Conservation (phyloP, 2,329 filamentous ascomycete genomes). For the Escovopsis weberi region DNA sequence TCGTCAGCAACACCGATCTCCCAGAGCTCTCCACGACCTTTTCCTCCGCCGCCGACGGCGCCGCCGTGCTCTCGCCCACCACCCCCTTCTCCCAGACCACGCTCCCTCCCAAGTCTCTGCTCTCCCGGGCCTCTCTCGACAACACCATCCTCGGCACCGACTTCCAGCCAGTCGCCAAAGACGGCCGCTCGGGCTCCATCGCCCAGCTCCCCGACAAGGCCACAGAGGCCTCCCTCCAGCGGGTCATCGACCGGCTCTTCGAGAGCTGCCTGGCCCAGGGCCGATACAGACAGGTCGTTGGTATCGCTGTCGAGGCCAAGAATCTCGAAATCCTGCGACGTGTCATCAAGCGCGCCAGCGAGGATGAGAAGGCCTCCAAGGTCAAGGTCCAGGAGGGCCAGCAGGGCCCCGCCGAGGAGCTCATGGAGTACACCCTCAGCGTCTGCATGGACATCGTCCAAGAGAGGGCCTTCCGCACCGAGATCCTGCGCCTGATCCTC, state of each 20-base stretch:
- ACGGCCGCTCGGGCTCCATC: constrained; percentile 42
- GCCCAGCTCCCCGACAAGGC: constrained; percentile 52
- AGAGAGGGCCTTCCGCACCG: constrained; percentile 67
- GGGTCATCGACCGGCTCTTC: constrained; percentile 78
- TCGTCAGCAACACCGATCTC: constrained; percentile 32
- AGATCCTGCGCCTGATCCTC: constrained; percentile 86
- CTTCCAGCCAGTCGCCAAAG: constrained; percentile 38
- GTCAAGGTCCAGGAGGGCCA: constrained; percentile 34
- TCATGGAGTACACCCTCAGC: constrained; percentile 91
- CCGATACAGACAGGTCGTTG: constrained; percentile 88
- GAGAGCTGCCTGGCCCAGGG: constrained; percentile 76
- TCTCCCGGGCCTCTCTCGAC: constrained; percentile 65
- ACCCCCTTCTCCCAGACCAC: constrained; percentile 93
- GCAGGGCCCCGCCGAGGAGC: constrained; percentile 60
- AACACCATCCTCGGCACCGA: constrained; percentile 47
- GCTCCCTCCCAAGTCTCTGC: constrained; percentile 81
- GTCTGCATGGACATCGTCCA: constrained; percentile 98
- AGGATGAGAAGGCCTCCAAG: constrained; percentile 63
- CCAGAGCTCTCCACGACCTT: constrained; percentile 74
- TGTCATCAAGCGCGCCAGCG: constrained; percentile 77
- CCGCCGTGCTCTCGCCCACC: constrained; percentile 70
- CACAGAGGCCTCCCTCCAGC: constrained; percentile 67
- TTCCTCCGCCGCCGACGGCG: constrained; percentile 50
- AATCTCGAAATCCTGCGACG: constrained; percentile 76
- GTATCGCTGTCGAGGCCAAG: constrained; percentile 89